Evolutionary conservation across 352 stramenopile genomes (phyloP), one percentile per base, ranked within the genome.

Genomic region (Pythium aquatile): DNA sequence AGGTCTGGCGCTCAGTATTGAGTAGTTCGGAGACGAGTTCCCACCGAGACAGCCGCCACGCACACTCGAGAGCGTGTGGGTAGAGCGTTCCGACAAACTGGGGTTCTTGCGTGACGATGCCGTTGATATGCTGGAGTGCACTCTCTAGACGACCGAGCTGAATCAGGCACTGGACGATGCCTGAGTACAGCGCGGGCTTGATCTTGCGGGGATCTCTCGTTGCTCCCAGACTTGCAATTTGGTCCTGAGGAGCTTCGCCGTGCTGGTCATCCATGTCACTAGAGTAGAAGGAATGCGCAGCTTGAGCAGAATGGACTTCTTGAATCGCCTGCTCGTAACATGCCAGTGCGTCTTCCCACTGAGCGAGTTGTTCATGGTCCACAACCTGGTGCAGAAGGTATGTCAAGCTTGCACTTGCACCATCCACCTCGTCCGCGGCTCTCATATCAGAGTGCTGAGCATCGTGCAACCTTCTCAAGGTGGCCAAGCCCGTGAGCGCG

Each of bases 31-130:
- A 69, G 0, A 96, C 68, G 20, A 95, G 68, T 11, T 92, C 83
- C 87, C 87, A 96, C 30, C 86, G 77, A 55, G 83, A 93, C 29
- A 96, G 73, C n/a, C 86, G 77, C 87, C 87, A 96, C 16, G 87
- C 83, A 52, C 86, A 94, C 61, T 96, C 85, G 2, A 96, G 70
- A 2, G 87, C 87, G 64, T 83, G 88, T 11, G 85, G 85, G 63
- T 94, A 94, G 37, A 94, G 72, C 2, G 82, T 87, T n/a, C 74
- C 79, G 40, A 91, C 88, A 51, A 87, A 87, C 32, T 90, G 73
- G 1, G 86, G 84, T 44, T 94, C 85, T 69, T 88, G 76, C 10
- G 79, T 90, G 5, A 88, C 78, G 46, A 96, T 94, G 17, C 87
- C 87, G 47, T 94, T 91, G 35, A 95, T 94, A 68, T 95, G 83